Base-by-base conservation (phyloP, 2,329 filamentous ascomycete species). In the Aspergillus tanneri region DNA sequence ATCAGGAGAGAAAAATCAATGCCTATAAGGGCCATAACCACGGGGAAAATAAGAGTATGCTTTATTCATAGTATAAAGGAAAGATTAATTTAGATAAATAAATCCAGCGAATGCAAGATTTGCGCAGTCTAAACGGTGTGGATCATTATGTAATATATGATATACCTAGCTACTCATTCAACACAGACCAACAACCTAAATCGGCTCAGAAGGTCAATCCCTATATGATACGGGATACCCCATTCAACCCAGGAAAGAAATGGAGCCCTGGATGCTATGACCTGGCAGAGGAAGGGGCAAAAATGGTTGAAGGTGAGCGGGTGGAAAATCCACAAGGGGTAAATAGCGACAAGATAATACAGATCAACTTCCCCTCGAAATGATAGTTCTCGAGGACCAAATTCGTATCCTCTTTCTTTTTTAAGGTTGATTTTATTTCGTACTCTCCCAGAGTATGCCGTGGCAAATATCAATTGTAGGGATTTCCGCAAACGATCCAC, bases 81-180 rank as follows among this genome's bases (percentile, higher is more conserved):
- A 24, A 22, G 21, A 36, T 24, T 43, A 43, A 23, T 25, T 43
- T 28, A 28, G 16, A 16, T 22, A 22, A 19, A 22, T 30, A 22
- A 22, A 21, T 28, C 43, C 36, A 39, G 28, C 36, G 18, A 37
- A 46, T 57, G 54, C 54, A 55, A 55, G 54, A 57, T 57, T 54
- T 28, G 34, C 49, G 52, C 49, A 49, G 36, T 46, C 49, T 50
- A 51, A 55, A 57, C 52, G 54, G 42, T 43, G 51, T 53, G 52
- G 52, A 56, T 56, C 54, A 43, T 50, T 23, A 41, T 46, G 37
- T 23, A n/a, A 53, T 53, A 45, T 54, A 40, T 36, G 52, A 23
- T 23, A 54, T 46, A 49, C 49, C 46, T 48, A 56, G 50, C 9
- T 25, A 25, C 6, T 40, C 32, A 49, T 50, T 52, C 46, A 39